A percentile compares a stretch with the other conserved stretches of the same genome.
These are phyloP conservation scores for Oryza punctata DNA, from an alignment of 176 grass and related monocot species.

Conservation along the genomic window DNA sequence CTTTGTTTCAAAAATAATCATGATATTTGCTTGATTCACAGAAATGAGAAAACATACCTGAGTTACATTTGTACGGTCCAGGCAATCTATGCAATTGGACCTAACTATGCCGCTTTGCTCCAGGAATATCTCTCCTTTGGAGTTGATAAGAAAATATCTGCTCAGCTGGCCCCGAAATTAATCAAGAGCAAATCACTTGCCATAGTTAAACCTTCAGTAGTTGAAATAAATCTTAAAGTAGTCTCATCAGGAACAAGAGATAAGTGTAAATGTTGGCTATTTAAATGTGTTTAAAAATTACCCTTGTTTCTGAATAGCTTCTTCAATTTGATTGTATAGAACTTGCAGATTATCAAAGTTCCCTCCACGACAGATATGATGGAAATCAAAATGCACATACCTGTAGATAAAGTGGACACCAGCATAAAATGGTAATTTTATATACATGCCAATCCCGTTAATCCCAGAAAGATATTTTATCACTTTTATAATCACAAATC, in stretches of 20 bases:
- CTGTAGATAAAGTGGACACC: slow-evolving; percentile 45
- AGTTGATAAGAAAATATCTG: slow-evolving; percentile 95
- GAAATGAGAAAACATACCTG: slow-evolving; percentile 62
- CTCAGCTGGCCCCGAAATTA: slow-evolving; percentile 85
- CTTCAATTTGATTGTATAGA: slow-evolving; percentile 80
- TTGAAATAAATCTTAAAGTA: slow-evolving; percentile 37
- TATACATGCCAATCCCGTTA: slow-evolving; percentile 15
- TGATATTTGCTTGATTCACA: slow-evolving; percentile 10
- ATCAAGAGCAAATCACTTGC: slow-evolving; percentile 70
- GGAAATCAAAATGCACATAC: slow-evolving; percentile 94
- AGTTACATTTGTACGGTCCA: slow-evolving; percentile 97
- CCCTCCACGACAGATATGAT: slow-evolving; percentile 78
- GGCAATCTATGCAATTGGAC: slow-evolving; percentile 95
- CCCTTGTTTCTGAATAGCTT: slow-evolving; percentile 85
- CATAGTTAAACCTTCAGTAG: slow-evolving; percentile 49
- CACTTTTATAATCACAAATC: slow-evolving; percentile 16
- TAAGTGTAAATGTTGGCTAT: slow-evolving; percentile 15
- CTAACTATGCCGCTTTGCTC: slow-evolving; percentile 85
- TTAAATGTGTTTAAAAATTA: slow-evolving; percentile 50
- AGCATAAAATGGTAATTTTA: slow-evolving; percentile 40
- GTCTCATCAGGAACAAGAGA: slow-evolving; percentile 7
- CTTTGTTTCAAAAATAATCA: background rate
- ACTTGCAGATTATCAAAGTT: slow-evolving; percentile 85
- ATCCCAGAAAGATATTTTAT: slow-evolving; percentile 33
- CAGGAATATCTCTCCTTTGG: slow-evolving; percentile 75